Conservation (phyloP, 768 basidiomycete genomes). For the Boletus bicolor region DNA sequence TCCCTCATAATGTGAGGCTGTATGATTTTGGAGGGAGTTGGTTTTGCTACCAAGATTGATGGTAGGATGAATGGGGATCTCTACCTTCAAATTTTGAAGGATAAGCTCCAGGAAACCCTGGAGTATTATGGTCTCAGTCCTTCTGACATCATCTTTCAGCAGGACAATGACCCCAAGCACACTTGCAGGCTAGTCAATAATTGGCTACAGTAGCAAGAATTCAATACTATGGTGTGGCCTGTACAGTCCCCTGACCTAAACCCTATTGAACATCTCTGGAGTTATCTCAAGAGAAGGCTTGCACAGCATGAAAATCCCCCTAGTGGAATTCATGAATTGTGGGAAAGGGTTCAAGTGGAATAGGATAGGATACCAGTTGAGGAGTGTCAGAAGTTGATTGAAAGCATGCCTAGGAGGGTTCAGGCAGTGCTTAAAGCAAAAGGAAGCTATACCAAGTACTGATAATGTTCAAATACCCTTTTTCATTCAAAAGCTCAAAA, state of each 20-base stretch:
- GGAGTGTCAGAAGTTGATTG: constrained; percentile 1
- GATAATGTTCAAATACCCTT: neutral
- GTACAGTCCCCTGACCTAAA: neutral
- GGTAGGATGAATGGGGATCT: too few relatives aligned
- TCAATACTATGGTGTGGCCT: neutral
- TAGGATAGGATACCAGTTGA: neutral
- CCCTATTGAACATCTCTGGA: neutral
- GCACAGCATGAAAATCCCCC: neutral
- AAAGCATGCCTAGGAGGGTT: constrained; percentile 1
- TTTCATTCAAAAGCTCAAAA: too few relatives aligned
- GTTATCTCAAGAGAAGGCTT: neutral
- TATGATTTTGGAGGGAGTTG: too few relatives aligned
- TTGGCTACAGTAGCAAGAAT: neutral
- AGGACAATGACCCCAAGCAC: neutral
- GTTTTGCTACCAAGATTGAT: too few relatives aligned
- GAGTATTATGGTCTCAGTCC: neutral
- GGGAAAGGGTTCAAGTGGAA: neutral
- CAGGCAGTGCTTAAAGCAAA: neutral
- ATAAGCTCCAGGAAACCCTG: neutral
- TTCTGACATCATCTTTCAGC: neutral
- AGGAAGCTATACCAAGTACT: neutral
- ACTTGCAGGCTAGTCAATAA: neutral
- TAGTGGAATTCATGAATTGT: neutral
- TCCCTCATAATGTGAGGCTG: too few relatives aligned
- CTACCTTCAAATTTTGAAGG: too few relatives aligned